Conservation (phyloP, 2,329 filamentous ascomycete species). For the Apiospora hydei region DNA sequence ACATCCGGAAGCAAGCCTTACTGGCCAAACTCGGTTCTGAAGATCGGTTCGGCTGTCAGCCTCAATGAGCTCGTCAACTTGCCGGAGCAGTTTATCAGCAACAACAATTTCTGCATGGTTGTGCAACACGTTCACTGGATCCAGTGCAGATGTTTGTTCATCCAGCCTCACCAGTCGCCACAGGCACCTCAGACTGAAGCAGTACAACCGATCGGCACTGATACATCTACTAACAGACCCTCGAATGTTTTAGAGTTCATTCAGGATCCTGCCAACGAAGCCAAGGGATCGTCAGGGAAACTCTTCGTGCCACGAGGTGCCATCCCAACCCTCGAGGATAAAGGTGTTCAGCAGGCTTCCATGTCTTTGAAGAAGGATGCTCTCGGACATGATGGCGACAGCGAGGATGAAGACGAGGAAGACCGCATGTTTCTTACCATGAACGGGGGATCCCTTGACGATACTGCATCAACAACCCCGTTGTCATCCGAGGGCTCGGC, state of each 20-base stretch:
- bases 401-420: constrained; percentile 52
- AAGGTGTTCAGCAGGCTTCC: background rate
- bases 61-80: constrained; percentile 87
- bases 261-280: constrained; percentile 33
- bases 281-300: constrained; percentile 27
- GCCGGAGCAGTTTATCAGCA: constrained; percentile 64
- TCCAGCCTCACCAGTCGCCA: constrained; percentile 29
- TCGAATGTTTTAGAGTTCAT: constrained; percentile 30
- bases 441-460: constrained; percentile 37
- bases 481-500: constrained; percentile 22
- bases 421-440: constrained; percentile 49
- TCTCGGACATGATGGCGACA: constrained; percentile 43
- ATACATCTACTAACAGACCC: background rate
- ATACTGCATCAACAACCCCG: constrained; percentile 25
- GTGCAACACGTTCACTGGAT: constrained; percentile 84
- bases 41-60: constrained; percentile 67
- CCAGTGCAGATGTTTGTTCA: constrained; percentile 85
- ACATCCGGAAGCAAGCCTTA: constrained; percentile 18
- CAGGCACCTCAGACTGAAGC: background rate
- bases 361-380: constrained; percentile 26
- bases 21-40: constrained; percentile 75
- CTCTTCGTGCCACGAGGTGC: constrained; percentile 45
- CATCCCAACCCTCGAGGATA: constrained; percentile 36
- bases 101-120: constrained; percentile 68
- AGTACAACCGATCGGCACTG: background rate